Conservation (phyloP, 148 eudicot species). For the Vaccinium macrocarpon region DNA sequence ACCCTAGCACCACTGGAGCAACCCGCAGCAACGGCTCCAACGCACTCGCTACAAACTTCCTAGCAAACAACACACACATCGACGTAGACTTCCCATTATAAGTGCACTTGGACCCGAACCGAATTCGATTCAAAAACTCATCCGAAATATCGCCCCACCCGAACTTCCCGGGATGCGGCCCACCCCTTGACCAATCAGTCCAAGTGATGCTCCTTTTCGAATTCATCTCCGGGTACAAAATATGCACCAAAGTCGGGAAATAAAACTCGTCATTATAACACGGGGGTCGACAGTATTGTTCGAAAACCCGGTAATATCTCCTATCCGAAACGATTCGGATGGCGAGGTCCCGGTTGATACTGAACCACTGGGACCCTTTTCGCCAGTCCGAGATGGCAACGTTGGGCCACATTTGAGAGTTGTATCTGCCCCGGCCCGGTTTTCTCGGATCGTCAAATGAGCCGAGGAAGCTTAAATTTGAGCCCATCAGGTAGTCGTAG, state of each 20-base stretch:
- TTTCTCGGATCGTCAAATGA: slow-evolving; percentile 49
- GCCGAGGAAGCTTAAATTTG: slow-evolving; percentile 44
- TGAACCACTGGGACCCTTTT: slow-evolving; percentile 82
- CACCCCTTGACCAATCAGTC: slow-evolving; percentile 58
- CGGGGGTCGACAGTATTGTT: slow-evolving; percentile 36
- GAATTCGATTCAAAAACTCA: slow-evolving; percentile 43
- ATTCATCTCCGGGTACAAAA: slow-evolving; percentile 28
- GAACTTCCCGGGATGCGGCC: slow-evolving; percentile 58
- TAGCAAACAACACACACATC: slow-evolving; percentile 63
- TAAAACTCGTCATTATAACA: slow-evolving; percentile 76
- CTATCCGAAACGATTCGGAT: slow-evolving; percentile 34
- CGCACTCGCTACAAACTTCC: slow-evolving; percentile 51
- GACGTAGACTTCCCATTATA: slow-evolving; percentile 44
- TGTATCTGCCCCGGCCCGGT: slow-evolving; percentile 59
- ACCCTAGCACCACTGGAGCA: slow-evolving; percentile 48
- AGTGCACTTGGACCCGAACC: slow-evolving; percentile 36
- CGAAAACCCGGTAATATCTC: slow-evolving; percentile 47
- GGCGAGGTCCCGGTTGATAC: slow-evolving; percentile 45
- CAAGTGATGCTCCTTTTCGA: slow-evolving; percentile 45
- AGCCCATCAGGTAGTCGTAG: slow-evolving; percentile 41
- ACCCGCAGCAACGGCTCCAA: slow-evolving; percentile 41
- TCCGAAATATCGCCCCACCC: slow-evolving; percentile 35
- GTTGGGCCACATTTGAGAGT: slow-evolving; percentile 47
- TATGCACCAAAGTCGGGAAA: slow-evolving; percentile 54
- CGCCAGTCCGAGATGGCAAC: slow-evolving; percentile 54